Evolutionary conservation across 257 asterid genomes (phyloP), one percentile per base, ranked within the genome.

Genomic region (Plectranthus barbatus): DNA sequence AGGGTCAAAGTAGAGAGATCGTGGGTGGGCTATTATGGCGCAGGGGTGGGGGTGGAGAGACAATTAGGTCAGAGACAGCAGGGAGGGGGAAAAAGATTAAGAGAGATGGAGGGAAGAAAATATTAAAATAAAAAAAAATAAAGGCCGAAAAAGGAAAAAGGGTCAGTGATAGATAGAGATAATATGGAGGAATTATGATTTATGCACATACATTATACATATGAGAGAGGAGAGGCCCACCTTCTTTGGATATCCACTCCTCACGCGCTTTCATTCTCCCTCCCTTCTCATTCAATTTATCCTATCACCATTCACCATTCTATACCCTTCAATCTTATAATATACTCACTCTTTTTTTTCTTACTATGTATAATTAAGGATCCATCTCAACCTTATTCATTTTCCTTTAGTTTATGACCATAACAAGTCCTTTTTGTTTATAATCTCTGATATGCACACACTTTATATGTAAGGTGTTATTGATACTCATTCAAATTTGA

Each of bases 21-120:
- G 31, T 26, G 56, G 51, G 18, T 21, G 8, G 61, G 31, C 5
- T 2, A 46, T n/a, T 54, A 58, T 7, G 50, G 34, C 5, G 19
- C 18, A 7, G 60, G 4, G 13, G 58, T 7, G 31, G 31, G 5
- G 31, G n/a, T n/a, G 31, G 34, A 58, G 69, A 66, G 80, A 62
- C 61, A 73, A 77, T 80, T 79, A 82, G 93, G 93, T 82, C 86
- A 84, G 88, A 68, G 66, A 21, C 37, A 20, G 51, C 31, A 59
- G 60, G 55, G 73, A 62, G 68, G 60, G 69, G n/a, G 66, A 51
- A 54, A 31, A 56, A 34, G 48, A 63, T 21, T n/a, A 49, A 41
- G 40, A 26, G 47, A 11, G 26, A 23, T 10, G 21, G 62, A 31
- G 56, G 41, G 13, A 37, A 21, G 15, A 39, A 33, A 20, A 21